Conservation (phyloP, 2,329 filamentous ascomycete species). For the Penicillium sumatraense region DNA sequence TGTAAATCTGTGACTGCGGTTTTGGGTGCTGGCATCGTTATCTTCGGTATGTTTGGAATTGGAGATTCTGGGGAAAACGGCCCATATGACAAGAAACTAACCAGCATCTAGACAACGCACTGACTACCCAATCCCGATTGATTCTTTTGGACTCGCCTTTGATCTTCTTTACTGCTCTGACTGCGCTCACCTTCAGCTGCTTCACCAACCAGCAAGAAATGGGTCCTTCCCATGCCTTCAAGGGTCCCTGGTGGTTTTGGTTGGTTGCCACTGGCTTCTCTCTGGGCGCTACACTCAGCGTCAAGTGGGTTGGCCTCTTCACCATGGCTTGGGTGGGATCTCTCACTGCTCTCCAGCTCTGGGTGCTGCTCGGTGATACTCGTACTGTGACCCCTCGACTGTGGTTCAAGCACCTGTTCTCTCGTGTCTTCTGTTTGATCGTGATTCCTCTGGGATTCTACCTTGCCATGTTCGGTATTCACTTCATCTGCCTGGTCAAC, state of each 20-base stretch:
- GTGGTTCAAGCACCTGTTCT: constrained; percentile 93
- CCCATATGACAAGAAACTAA: constrained; percentile 14
- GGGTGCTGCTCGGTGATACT: constrained; percentile 89
- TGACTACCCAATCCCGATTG: constrained; percentile 90
- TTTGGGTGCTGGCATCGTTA: constrained; percentile 82
- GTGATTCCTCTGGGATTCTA: constrained; percentile 89
- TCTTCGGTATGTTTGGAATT: constrained; percentile 71
- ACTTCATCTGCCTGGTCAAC: constrained; percentile 91
- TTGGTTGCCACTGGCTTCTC: constrained; percentile 82
- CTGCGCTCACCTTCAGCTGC: constrained; percentile 84
- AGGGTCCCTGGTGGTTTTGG: constrained; percentile 98
- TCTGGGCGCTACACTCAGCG: constrained; percentile 87
- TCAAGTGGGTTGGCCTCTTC: constrained; percentile 99
- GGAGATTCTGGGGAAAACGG: background rate
- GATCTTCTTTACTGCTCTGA: constrained; percentile 90
- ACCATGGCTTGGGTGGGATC: constrained; percentile 97
- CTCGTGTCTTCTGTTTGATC: constrained; percentile 88
- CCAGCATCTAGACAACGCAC: constrained; percentile 75
- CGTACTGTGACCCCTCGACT: constrained; percentile 82
- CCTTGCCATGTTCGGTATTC: constrained; percentile 95
- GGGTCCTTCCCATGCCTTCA: constrained; percentile 85
- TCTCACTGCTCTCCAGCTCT: constrained; percentile 89
- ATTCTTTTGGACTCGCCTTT: constrained; percentile 96
- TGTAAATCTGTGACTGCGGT: constrained; percentile 85
- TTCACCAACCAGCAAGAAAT: constrained; percentile 98